Evolutionary conservation across 2,329 filamentous ascomycete species (phyloP).

Genomic region (Diplodia intermedia): DNA sequence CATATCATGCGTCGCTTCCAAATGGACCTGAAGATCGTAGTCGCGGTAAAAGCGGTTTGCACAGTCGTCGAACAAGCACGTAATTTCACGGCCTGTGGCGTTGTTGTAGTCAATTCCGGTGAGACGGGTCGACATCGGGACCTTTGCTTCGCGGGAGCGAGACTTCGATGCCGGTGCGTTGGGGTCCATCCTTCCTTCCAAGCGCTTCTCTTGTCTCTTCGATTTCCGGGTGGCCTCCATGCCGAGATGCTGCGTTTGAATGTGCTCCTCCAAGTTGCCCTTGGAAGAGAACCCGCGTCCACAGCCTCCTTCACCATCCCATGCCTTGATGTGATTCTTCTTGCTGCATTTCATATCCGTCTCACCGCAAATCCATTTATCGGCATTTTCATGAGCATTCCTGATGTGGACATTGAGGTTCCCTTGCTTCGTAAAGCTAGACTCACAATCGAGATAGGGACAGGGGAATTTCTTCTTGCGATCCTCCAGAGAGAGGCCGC

Average conservation of each 20-base stretch:
- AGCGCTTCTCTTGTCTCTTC: constrained; percentile 49
- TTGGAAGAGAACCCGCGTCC: constrained; percentile 79
- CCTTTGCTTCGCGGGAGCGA: constrained; percentile 33
- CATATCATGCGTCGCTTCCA: constrained; percentile 54
- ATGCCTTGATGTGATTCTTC: constrained; percentile 63
- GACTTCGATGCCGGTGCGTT: constrained; percentile 3
- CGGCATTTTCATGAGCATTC: constrained; percentile 75
- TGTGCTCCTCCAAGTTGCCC: constrained; percentile 79
- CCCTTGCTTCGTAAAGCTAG: constrained; percentile 80
- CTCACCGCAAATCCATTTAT: constrained; percentile 78
- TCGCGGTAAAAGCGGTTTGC: constrained; percentile 58
- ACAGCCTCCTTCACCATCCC: constrained; percentile 73
- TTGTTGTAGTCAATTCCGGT: constrained; percentile 64
- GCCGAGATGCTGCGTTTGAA: constrained; percentile 82
- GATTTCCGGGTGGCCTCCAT: constrained; percentile 51
- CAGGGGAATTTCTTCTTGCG: constrained; percentile 70
- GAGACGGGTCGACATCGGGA: constrained; percentile 54
- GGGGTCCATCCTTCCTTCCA: constrained; percentile 40
- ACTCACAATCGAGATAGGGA: constrained; percentile 70
- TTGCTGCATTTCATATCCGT: constrained; percentile 63
- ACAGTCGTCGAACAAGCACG: constrained; percentile 55
- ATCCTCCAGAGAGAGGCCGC: constrained; percentile 58
- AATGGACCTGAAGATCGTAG: constrained; percentile 64
- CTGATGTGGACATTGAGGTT: constrained; percentile 83
- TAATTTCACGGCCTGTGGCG: constrained; percentile 57